Evolutionary conservation across 2,329 filamentous ascomycete genomes (phyloP), one percentile per base, ranked within the genome.

Genomic region (Ascochyta rabiei): DNA sequence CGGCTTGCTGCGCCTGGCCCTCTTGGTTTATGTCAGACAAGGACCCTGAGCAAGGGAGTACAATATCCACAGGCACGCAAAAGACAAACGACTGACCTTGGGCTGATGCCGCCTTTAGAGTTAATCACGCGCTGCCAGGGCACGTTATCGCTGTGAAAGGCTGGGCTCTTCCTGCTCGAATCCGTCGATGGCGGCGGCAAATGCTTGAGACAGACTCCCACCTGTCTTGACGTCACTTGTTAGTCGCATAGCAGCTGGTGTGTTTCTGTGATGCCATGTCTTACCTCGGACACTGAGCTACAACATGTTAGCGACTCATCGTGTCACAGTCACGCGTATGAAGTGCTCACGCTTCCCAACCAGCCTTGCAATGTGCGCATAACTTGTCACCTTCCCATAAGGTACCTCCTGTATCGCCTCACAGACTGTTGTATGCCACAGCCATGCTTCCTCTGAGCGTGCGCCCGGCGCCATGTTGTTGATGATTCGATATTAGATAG

Each of bases 121-220:
- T 93, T 96, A 71, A 98, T 89, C 56, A 98, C 90, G 53, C 95
- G 82, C 79, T 98, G 93, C 93, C 93, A 98, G 0, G 93, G 93
- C 3, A 98, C 93, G 61, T 89, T 97, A 21, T 79, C 80, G 55
- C 83, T 80, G 73, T 96, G 88, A 77, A 89, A 96, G 53, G 78
- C 66, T 34, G 71, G 58, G 74, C 59, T 67, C 48, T 76, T 73
- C 39, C 76, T 75, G 31, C 73, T 76, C 49, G 74, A 69, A 58
- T 79, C 75, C 43, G 75, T 54, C 64, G 73, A 76, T 40, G 67
- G 62, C 46, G 80, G 50, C 71, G 92, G 85, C 12, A 98, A 85
- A 71, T 96, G 88, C 74, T 96, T 97, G 23, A 98, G 84, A 74
- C 90, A 96, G 41, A 95, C 82, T 48, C 93, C 93, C 6, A 98